A percentile compares a stretch with the other conserved stretches of the same genome.
Conservation (phyloP, 306 rosid species). For the Fragaria ananassa region DNA sequence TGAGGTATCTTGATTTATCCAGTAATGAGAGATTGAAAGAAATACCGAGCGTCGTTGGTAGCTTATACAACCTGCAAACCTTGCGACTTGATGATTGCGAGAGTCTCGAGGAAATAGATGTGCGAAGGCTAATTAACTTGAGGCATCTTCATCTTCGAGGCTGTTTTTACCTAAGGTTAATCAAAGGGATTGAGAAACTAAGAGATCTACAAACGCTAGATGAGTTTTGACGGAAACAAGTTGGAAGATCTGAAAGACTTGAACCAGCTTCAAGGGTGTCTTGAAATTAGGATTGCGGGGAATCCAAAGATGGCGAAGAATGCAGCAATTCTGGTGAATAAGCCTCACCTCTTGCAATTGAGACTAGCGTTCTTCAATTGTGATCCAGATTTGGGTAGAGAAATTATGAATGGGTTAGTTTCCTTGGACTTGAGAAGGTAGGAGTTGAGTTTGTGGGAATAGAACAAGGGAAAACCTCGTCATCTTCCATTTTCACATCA, state of each 20-base stretch:
- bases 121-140: no score
- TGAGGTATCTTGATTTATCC: constrained; percentile 12
- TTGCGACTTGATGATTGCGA: background rate
- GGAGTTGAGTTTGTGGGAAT: constrained; percentile 15
- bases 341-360: background rate
- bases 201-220: no score
- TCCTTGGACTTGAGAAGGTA: background rate
- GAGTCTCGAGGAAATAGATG: fast-evolving
- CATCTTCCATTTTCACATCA: background rate
- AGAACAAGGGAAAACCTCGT: no score
- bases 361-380: fast-evolving
- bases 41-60: background rate
- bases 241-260: background rate
- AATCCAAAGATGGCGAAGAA: background rate
- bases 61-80: constrained; percentile 1
- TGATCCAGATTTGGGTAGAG: no score
- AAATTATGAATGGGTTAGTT: constrained; percentile 4
- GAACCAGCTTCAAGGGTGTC: background rate
- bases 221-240: background rate
- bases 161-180: fast-evolving
- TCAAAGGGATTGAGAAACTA: no score
- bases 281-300: fast-evolving
- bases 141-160: no score
- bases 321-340: background rate
- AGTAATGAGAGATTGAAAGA: fast-evolving